Percentiles rank a stretch among this genome's conserved stretches.
Conservation (phyloP, 257 asterid genomes). For the Jasminum sambac region DNA sequence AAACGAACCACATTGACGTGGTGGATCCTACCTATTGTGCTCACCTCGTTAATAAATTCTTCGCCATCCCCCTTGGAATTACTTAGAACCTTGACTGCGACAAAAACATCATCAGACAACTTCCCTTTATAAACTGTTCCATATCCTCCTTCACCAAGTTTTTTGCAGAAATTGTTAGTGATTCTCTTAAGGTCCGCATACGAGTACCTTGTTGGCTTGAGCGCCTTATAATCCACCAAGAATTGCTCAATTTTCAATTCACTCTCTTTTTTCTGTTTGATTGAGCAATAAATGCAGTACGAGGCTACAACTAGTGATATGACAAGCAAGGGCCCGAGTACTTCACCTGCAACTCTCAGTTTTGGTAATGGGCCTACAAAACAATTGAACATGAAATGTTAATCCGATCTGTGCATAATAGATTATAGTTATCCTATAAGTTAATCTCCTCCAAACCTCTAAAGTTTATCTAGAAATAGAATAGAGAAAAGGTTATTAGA, state of each 20-base stretch:
- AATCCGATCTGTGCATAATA: too few relatives aligned
- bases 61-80: background rate
- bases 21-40: conserved; percentile 3
- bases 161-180: background rate
- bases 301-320: background rate
- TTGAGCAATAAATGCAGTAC: background rate
- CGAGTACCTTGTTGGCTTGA: background rate
- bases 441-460: too few relatives aligned
- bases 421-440: too few relatives aligned
- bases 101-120: background rate
- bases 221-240: conserved; percentile 17
- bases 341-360: background rate
- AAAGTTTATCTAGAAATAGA: too few relatives aligned
- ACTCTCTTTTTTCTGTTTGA: conserved; percentile 2
- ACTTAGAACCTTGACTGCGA: background rate
- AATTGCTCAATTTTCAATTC: conserved; percentile 10
- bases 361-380: background rate
- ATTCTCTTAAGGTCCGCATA: background rate
- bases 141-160: background rate
- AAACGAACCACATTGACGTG: background rate
- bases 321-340: background rate
- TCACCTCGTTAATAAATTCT: background rate
- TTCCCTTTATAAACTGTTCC: background rate
- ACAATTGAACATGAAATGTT: background rate
- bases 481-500: too few relatives aligned